Evolutionary conservation across 345 rosid species (phyloP).

Genomic region (Eucalyptus erythrocorys): DNA sequence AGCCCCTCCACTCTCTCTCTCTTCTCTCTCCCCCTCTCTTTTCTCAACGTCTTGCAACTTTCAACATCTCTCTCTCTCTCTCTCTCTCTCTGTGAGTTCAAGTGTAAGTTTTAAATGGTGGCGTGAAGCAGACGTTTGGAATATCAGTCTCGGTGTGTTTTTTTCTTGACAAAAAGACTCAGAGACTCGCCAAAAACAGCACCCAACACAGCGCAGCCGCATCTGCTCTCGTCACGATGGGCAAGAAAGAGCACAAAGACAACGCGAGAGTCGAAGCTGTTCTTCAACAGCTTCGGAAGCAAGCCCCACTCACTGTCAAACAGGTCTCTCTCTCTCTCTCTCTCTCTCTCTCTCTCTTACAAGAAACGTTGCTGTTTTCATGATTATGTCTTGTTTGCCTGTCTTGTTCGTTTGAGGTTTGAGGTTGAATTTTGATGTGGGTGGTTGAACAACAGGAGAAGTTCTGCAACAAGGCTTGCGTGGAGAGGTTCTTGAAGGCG

Average conservation of each 20-base stretch:
- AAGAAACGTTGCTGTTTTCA: neutral
- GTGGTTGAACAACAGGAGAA: constrained; percentile 60
- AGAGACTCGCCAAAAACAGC: neutral
- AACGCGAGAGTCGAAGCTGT: constrained; percentile 48
- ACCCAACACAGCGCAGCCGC: neutral
- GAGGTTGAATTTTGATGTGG: neutral
- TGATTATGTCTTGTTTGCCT: neutral
- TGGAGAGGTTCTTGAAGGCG: constrained; percentile 63
- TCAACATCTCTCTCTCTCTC: neutral
- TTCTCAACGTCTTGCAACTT: constrained; percentile 4
- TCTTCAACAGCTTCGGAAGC: constrained; percentile 52
- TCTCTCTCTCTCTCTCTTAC: neutral
- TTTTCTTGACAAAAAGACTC: neutral
- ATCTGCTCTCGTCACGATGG: constrained; percentile 25
- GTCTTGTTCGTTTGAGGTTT: neutral
- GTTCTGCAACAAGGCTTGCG: constrained; percentile 74
- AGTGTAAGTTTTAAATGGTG: constrained; percentile 27
- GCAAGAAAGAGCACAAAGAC: constrained; percentile 41
- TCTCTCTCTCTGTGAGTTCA: neutral
- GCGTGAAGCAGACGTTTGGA: constrained; percentile 52
- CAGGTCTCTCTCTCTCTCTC: constrained; percentile 31
- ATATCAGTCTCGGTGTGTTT: constrained; percentile 5
- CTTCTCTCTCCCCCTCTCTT: neutral
- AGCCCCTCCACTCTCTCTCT: neutral
- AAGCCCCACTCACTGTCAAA: constrained; percentile 63